These are phyloP conservation scores for Erigeron philadelphicus DNA, from an alignment of 140 eudicot species.

Conservation along the genomic window DNA sequence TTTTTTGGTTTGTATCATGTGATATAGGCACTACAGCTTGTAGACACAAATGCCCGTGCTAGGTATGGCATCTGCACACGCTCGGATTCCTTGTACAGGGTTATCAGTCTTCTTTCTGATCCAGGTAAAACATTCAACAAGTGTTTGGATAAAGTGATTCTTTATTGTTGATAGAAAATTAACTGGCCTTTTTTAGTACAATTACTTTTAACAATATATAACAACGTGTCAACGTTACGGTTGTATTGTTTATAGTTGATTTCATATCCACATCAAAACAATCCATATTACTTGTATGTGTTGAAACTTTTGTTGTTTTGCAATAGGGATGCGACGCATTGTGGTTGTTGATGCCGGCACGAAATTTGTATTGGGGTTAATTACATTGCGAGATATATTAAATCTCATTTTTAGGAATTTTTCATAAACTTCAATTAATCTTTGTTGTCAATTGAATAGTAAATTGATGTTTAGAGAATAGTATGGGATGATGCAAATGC, in stretches of 20 bases:
- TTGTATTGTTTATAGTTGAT: too few species aligned
- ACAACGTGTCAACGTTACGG: too few species aligned
- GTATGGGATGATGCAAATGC: constrained; percentile 11
- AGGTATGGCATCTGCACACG: constrained; percentile 54
- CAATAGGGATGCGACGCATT: constrained; percentile 53
- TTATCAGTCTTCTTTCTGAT: constrained; percentile 56
- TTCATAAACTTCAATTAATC: constrained; percentile 10
- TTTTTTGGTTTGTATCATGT: not conserved
- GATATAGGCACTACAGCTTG: constrained; percentile 51
- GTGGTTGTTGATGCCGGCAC: constrained; percentile 44
- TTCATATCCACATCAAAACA: not conserved
- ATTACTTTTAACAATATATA: too few species aligned
- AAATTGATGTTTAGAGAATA: constrained; percentile 5
- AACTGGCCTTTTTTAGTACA: too few species aligned
- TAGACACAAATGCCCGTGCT: constrained; percentile 28
- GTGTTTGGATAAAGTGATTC: too few species aligned
- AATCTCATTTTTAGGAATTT: constrained; percentile 37
- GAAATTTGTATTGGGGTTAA: constrained; percentile 54
- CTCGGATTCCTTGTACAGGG: constrained; percentile 52
- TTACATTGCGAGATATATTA: constrained; percentile 58
- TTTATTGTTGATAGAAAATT: too few species aligned
- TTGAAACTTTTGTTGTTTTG: not conserved
- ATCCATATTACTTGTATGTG: not conserved
- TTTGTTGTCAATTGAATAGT: constrained; percentile 15
- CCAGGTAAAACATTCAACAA: constrained; percentile 36